These are phyloP conservation scores for Penicillium sumatraense DNA, from an alignment of 2,329 filamentous ascomycete genomes.

Conservation along the genomic window DNA sequence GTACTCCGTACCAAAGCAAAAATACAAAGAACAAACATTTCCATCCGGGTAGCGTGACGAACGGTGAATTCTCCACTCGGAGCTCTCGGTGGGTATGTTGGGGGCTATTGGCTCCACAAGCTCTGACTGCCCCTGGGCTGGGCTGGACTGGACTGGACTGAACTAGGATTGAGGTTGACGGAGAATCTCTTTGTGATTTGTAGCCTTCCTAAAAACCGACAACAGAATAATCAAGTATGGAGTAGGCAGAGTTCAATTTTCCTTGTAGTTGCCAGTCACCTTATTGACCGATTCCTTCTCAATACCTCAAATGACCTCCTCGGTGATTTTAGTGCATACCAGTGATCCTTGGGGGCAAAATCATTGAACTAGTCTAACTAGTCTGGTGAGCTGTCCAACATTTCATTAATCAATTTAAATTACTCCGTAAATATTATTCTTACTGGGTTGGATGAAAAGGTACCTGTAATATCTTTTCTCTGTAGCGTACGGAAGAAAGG, in stretches of 20 bases:
- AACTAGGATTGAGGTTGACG: neutral
- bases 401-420: neutral
- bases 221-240: no score
- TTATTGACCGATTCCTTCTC: neutral
- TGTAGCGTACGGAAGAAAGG: no score
- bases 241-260: no score
- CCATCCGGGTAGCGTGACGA: neutral
- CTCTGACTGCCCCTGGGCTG: neutral
- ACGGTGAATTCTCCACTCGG: neutral
- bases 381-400: neutral
- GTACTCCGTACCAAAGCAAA: no score
- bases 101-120: neutral
- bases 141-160: neutral
- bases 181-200: neutral
- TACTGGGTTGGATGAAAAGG: neutral
- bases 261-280: no score
- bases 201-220: no score
- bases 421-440: neutral
- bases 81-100: slow-evolving; percentile 3
- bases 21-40: neutral
- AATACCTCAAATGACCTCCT: neutral
- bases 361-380: neutral
- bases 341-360: neutral
- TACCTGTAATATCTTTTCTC: no score
- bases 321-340: neutral